Evolutionary conservation across 805 yeast genomes (phyloP), one percentile per base, ranked within the genome.

Genomic region (Priceomyces fermenticarens): DNA sequence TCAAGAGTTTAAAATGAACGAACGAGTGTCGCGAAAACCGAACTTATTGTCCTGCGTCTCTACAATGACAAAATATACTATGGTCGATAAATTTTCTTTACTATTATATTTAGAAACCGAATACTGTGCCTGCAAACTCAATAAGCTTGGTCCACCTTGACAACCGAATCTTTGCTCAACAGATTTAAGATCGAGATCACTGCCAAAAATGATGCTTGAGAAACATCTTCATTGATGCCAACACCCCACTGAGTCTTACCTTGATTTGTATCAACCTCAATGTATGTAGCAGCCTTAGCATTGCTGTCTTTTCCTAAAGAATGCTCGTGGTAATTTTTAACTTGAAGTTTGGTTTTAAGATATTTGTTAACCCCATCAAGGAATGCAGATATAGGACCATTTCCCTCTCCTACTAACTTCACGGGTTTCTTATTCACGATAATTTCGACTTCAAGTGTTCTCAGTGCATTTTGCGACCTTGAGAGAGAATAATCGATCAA

Each of bases 201-300:
- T 11, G 91, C 78, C 52, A 77, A 74, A 54, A 87, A 77, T 4
- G 95, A 82, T 36, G 97, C 93, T 56, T 83, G 84, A 17, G 95
- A 83, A 40, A 87, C 93, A 65, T 90, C 96, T 64, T 83, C 91
- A 59, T 88, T 83, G 46, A 88, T 80, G 57, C 96, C 97, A 44
- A 90, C 90, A 66, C 97, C 97, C 96, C 97, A 90, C 53, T 41
- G 55, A 37, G 55, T 67, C 70, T 32, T 25, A 20, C 33, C 27
- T 10, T 32, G n/a, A 23, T 15, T 10, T 5, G 67, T 62, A 40
- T 67, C 68, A 16, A 44, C 63, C 55, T 72, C 70, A 49, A 79
- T 76, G 53, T 82, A 86, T n/a, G 91, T 77, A 10, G 85, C 93
- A 39, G 95, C 95, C 60, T 77, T 75, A 39, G 86, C 73, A 42